These are phyloP conservation scores for Malassezia pachydermatis DNA, from an alignment of 1,284 basidiomycete genomes.

Conservation along the genomic window DNA sequence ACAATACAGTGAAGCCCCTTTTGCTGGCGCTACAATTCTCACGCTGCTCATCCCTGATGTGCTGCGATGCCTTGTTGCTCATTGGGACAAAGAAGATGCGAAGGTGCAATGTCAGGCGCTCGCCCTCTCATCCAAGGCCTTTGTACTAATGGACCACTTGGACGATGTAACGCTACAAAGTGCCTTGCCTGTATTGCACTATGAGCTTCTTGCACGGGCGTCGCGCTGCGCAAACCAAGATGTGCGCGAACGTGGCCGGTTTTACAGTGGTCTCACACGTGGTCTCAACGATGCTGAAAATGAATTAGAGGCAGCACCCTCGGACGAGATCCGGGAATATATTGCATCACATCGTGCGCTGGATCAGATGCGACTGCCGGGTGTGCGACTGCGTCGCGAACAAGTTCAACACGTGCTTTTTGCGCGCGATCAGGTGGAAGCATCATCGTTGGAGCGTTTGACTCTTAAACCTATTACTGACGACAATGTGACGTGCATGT, in stretches of 20 bases:
- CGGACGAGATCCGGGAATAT: not conserved
- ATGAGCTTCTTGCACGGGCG: slow-evolving; percentile 32
- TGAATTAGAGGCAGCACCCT: slow-evolving; percentile 12
- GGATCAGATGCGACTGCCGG: slow-evolving; percentile 18
- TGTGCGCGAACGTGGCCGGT: slow-evolving; percentile 36
- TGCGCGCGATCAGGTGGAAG: slow-evolving; percentile 12
- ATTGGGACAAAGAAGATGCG: slow-evolving; percentile 32
- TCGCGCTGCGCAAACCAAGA: slow-evolving; percentile 33
- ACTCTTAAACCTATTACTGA: not conserved
- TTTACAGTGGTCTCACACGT: slow-evolving; percentile 32
- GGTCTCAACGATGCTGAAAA: slow-evolving; percentile 22
- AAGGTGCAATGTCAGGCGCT: slow-evolving; percentile 33
- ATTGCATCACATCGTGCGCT: slow-evolving; percentile 16
- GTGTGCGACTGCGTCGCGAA: slow-evolving; percentile 28
- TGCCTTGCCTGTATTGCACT: slow-evolving; percentile 11
- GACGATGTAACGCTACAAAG: slow-evolving; percentile 5
- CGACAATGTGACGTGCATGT: not conserved
- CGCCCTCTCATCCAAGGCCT: slow-evolving; percentile 33
- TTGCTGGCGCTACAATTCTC: slow-evolving; percentile 22
- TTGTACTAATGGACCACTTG: slow-evolving; percentile 19
- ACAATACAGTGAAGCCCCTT: slow-evolving; percentile 25
- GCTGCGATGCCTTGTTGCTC: slow-evolving; percentile 33
- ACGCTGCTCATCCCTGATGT: slow-evolving; percentile 36
- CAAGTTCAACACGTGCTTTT: slow-evolving; percentile 35
- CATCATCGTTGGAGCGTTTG: not conserved